Percentiles rank a stretch among this genome's conserved stretches.
Evolutionary conservation across 2,329 filamentous ascomycete genomes (phyloP).

Genomic region (Botryotinia convoluta): DNA sequence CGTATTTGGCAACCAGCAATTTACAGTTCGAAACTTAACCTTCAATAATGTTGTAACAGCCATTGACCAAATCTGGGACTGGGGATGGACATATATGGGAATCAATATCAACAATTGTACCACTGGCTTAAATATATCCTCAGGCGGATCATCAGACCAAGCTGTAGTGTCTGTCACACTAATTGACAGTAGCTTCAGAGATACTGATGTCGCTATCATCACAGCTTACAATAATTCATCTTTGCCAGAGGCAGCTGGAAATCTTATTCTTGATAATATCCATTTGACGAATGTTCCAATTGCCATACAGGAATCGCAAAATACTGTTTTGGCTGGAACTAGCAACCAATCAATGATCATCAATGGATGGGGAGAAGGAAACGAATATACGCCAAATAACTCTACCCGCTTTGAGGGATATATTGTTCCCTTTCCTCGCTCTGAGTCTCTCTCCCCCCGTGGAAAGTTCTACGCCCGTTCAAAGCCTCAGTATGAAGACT

Average conservation of each 20-base stretch:
- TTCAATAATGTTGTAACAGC: conserved; percentile 48
- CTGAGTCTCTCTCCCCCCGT: not conserved
- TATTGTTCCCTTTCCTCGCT: conserved; percentile 40
- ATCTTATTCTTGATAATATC: conserved; percentile 20
- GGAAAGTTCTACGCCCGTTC: conserved; percentile 47
- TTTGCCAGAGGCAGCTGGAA: conserved; percentile 33
- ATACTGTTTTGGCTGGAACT: conserved; percentile 18
- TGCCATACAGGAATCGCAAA: conserved; percentile 40
- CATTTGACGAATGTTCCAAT: conserved; percentile 15
- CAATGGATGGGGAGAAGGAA: conserved; percentile 18
- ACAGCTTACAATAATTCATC: conserved; percentile 53
- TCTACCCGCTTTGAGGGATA: conserved; percentile 43
- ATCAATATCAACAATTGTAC: conserved; percentile 52
- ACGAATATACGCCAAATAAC: conserved; percentile 54
- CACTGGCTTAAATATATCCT: conserved; percentile 50
- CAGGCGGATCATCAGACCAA: conserved; percentile 43
- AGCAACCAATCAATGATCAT: conserved; percentile 36
- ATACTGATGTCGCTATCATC: conserved; percentile 49
- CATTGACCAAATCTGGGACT: conserved; percentile 57
- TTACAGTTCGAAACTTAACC: conserved; percentile 54
- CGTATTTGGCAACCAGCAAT: conserved; percentile 64
- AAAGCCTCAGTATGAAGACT: conserved; percentile 53
- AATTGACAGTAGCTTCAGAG: conserved; percentile 53
- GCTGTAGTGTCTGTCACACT: conserved; percentile 54
- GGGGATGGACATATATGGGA: conserved; percentile 56